phyloP scores from a whole-genome alignment of 2,329 filamentous ascomycete genomes.

The Myrmaecium sp. region DNA sequence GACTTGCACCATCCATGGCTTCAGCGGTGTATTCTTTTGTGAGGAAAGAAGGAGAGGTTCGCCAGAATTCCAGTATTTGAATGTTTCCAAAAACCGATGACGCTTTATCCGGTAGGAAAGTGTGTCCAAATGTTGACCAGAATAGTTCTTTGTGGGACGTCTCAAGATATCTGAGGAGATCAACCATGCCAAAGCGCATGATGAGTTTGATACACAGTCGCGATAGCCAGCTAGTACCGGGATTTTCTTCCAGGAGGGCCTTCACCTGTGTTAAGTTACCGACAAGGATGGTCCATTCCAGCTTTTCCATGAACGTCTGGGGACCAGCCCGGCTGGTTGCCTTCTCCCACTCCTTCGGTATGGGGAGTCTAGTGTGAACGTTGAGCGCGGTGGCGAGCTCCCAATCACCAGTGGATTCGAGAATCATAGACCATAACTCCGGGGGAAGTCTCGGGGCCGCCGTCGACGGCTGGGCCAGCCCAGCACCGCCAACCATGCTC shows the following conservation, averaged over 20 bases:
- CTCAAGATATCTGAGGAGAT: constrained; percentile 58
- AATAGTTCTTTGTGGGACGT: constrained; percentile 56
- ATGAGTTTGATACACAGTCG: constrained; percentile 73
- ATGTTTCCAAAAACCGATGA: constrained; percentile 72
- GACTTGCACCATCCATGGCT: constrained; percentile 73
- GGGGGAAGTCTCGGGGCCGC: constrained; percentile 43
- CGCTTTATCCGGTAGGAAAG: constrained; percentile 72
- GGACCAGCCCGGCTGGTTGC: constrained; percentile 47
- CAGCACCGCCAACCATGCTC: too few relatives aligned
- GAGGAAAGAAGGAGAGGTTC: constrained; percentile 61
- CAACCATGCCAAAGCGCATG: constrained; percentile 74
- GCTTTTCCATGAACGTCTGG: constrained; percentile 55
- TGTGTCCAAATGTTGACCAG: constrained; percentile 67
- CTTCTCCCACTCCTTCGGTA: constrained; percentile 55
- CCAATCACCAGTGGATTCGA: constrained; percentile 78
- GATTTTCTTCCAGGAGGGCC: constrained; percentile 49
- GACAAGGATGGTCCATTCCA: constrained; percentile 74
- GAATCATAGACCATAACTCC: constrained; percentile 79
- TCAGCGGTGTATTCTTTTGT: constrained; percentile 76
- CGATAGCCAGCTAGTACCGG: constrained; percentile 59
- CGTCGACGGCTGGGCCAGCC: too few relatives aligned
- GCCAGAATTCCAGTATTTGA: constrained; percentile 85
- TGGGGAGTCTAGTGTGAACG: constrained; percentile 60
- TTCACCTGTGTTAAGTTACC: constrained; percentile 55
- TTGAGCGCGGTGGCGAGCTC: constrained; percentile 69